phyloP scores from a whole-genome alignment of 805 yeast species.

The Diddensiella santjacobensis region DNA sequence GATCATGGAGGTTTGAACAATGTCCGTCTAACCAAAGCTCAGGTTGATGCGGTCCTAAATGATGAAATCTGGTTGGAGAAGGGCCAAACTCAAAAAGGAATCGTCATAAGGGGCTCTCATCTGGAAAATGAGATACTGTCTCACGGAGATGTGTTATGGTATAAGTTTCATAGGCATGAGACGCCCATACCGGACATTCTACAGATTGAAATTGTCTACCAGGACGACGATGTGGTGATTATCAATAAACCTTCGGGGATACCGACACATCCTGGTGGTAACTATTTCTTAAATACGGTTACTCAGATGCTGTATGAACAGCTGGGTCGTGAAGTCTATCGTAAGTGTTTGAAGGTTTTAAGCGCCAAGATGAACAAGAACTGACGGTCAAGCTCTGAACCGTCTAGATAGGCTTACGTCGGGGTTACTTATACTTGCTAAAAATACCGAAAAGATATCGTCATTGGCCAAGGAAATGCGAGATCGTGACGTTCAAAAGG shows the following conservation, averaged over 20 bases:
- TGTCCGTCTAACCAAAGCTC: background rate
- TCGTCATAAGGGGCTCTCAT: conserved; percentile 33
- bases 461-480: conserved; percentile 54
- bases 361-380: background rate
- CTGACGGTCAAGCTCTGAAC: conserved; percentile 53
- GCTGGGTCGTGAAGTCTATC: conserved; percentile 53
- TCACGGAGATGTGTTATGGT: conserved; percentile 59
- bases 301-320: conserved; percentile 73
- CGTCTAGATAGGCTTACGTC: conserved; percentile 80
- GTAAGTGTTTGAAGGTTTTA: conserved; percentile 3
- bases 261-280: conserved; percentile 94
- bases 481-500: conserved; percentile 66
- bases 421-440: conserved; percentile 81
- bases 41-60: conserved; percentile 50
- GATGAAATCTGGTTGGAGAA: conserved; percentile 68
- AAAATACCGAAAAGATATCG: conserved; percentile 66
- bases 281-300: conserved; percentile 71
- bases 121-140: conserved; percentile 64
- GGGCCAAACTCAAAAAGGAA: conserved; percentile 48
- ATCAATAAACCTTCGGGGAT: conserved; percentile 93
- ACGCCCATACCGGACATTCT: conserved; percentile 65
- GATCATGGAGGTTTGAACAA: background rate
- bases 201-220: conserved; percentile 61
- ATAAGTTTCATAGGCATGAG: conserved; percentile 82
- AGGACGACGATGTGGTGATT: conserved; percentile 71